phyloP scores from a whole-genome alignment of 495 filamentous ascomycete species.

The Glutinoglossum americanum region DNA sequence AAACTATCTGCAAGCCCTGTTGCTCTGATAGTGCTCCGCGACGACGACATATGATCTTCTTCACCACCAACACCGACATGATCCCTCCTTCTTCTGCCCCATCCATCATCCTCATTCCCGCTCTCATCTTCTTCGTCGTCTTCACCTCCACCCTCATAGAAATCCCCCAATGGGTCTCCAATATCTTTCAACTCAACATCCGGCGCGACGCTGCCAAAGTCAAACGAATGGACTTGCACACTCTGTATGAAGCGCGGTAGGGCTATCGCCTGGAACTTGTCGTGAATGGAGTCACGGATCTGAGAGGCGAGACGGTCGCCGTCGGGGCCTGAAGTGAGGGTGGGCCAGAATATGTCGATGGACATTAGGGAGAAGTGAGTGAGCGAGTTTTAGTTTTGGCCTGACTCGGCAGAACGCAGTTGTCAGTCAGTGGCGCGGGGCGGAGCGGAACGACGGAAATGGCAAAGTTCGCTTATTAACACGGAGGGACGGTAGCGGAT shows the following conservation, averaged over 20 bases:
- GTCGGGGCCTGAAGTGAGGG: constrained; percentile 73
- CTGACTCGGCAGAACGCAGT: too few species aligned
- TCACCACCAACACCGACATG: background rate
- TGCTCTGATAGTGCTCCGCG: background rate
- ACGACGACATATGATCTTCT: background rate
- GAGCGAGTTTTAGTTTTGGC: too few species aligned
- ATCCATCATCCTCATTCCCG: constrained; percentile 17
- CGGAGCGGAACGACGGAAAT: too few species aligned
- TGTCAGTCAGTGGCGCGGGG: too few species aligned
- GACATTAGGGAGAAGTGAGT: constrained; percentile 46
- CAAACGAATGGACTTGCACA: constrained; percentile 82
- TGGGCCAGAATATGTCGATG: constrained; percentile 89
- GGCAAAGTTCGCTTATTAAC: too few species aligned
- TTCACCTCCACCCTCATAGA: constrained; percentile 71
- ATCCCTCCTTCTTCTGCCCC: background rate
- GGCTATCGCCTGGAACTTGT: constrained; percentile 76
- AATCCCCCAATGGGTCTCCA: constrained; percentile 83
- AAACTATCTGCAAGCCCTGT: background rate
- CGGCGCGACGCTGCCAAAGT: constrained; percentile 67
- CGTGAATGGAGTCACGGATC: constrained; percentile 86
- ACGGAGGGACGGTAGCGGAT: too few species aligned
- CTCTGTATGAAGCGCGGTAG: constrained; percentile 92
- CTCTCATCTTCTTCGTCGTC: constrained; percentile 24
- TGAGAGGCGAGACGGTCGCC: constrained; percentile 58
- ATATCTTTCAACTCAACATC: constrained; percentile 88